Evolutionary conservation across 2,329 filamentous ascomycete species (phyloP).

Genomic region (Beauveria sp.): DNA sequence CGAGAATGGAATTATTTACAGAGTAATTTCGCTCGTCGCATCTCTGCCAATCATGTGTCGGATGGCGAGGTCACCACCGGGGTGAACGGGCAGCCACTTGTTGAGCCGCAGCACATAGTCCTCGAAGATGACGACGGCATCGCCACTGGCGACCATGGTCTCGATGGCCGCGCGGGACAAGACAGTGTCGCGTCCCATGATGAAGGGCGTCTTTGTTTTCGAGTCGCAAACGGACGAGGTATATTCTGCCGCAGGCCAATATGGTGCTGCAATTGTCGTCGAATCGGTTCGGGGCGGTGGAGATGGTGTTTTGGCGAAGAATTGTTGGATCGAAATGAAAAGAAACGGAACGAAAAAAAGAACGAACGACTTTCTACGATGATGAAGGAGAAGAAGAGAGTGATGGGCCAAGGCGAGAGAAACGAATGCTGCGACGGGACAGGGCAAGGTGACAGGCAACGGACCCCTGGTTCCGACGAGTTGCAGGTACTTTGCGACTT

Average conservation of each 20-base stretch:
- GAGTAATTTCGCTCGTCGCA: conserved; percentile 51
- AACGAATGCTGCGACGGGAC: background rate
- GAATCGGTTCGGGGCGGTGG: too few relatives aligned
- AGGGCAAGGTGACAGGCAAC: background rate
- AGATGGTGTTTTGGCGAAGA: background rate
- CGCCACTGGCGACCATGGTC: conserved; percentile 45
- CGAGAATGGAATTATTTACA: conserved; percentile 29
- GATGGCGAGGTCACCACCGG: conserved; percentile 51
- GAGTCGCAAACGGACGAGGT: background rate
- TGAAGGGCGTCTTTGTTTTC: background rate
- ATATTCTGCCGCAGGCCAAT: background rate
- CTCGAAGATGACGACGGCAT: conserved; percentile 48
- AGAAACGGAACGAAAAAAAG: background rate
- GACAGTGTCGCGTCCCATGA: conserved; percentile 33
- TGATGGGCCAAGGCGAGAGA: background rate
- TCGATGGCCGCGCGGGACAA: conserved; percentile 40
- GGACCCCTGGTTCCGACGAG: background rate
- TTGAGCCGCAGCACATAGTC: conserved; percentile 48
- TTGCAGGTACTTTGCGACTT: too few relatives aligned
- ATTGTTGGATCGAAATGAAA: background rate
- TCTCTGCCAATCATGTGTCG: conserved; percentile 54
- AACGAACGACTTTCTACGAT: background rate
- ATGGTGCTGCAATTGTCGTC: background rate
- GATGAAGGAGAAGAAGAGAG: background rate
- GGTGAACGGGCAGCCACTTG: conserved; percentile 50